phyloP scores from a whole-genome alignment of 805 yeast species.

The Myxozyma kluyveri region DNA sequence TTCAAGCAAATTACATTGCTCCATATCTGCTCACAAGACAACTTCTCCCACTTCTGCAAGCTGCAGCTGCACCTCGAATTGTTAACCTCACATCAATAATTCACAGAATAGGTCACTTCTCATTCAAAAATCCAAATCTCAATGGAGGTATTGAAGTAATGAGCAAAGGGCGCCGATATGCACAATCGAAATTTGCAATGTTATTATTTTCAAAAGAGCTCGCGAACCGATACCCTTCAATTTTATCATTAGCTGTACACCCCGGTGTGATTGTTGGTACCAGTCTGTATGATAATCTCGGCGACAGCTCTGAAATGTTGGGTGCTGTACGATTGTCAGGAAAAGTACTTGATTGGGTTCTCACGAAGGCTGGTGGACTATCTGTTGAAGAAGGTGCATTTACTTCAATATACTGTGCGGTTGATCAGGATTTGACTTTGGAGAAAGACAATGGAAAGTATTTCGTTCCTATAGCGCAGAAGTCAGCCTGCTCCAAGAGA shows the following conservation, averaged over 20 bases:
- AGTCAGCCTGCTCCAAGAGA: constrained; percentile 2
- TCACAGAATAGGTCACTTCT: constrained; percentile 11
- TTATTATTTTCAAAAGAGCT: constrained; percentile 21
- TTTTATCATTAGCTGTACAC: constrained; percentile 23
- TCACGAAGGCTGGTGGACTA: constrained; percentile 9
- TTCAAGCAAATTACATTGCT: constrained; percentile 74
- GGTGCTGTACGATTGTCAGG: neutral
- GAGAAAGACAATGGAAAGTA: constrained; percentile 21
- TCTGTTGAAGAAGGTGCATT: constrained; percentile 20
- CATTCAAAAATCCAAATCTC: constrained; percentile 20
- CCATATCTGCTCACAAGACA: constrained; percentile 66
- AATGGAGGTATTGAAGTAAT: constrained; percentile 4
- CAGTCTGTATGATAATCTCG: constrained; percentile 8
- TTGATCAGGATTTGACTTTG: constrained; percentile 6
- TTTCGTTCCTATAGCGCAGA: constrained; percentile 18
- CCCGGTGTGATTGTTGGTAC: constrained; percentile 28
- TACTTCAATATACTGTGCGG: constrained; percentile 23
- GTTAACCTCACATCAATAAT: constrained; percentile 24
- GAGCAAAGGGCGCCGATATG: constrained; percentile 14
- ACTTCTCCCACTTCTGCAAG: constrained; percentile 18
- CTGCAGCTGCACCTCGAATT: constrained; percentile 20
- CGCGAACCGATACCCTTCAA: constrained; percentile 22
- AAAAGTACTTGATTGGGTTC: neutral
- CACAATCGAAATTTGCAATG: constrained; percentile 27
- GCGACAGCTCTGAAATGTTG: constrained; percentile 1